Conservation (phyloP, 495 filamentous ascomycete genomes). For the Tuber microsphaerosporum region DNA sequence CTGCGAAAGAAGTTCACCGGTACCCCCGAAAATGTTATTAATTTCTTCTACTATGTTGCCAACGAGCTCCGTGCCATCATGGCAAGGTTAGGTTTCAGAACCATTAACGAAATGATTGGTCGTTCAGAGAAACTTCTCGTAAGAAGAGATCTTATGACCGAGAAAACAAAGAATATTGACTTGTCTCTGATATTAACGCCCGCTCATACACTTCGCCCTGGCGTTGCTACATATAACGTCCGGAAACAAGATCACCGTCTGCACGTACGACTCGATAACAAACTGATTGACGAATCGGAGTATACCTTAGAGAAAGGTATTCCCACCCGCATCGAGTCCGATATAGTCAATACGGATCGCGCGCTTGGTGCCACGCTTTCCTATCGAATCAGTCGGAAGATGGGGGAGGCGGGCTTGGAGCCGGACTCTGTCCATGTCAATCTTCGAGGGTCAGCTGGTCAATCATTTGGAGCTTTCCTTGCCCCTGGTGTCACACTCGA, state of each 20-base stretch:
- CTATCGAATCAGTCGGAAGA: slow-evolving; percentile 89
- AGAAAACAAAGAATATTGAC: slow-evolving; percentile 91
- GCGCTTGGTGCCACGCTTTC: slow-evolving; percentile 90
- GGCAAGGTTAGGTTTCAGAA: slow-evolving; percentile 90
- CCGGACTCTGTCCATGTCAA: slow-evolving; percentile 95
- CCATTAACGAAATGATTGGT: slow-evolving; percentile 97
- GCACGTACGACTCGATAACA: slow-evolving; percentile 93
- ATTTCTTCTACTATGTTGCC: slow-evolving; percentile 99
- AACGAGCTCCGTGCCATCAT: slow-evolving; percentile 98
- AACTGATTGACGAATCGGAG: slow-evolving; percentile 95
- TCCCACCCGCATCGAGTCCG: slow-evolving; percentile 90
- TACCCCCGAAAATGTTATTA: slow-evolving; percentile 95
- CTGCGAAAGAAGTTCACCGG: slow-evolving; percentile 92
- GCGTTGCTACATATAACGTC: slow-evolving; percentile 97
- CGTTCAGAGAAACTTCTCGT: slow-evolving; percentile 80
- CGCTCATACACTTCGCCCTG: slow-evolving; percentile 89
- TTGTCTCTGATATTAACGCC: slow-evolving; percentile 93
- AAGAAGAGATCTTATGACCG: slow-evolving; percentile 77
- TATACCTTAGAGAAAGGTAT: slow-evolving; percentile 93
- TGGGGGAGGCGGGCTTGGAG: slow-evolving; percentile 83
- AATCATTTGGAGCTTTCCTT: slow-evolving; percentile 94
- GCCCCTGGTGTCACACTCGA: slow-evolving; percentile 93
- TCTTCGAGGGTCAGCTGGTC: slow-evolving; percentile 96
- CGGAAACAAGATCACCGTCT: slow-evolving; percentile 96
- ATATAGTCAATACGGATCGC: slow-evolving; percentile 97